Conservation (phyloP, 331 rosid species). For the Pyrus hybrid region DNA sequence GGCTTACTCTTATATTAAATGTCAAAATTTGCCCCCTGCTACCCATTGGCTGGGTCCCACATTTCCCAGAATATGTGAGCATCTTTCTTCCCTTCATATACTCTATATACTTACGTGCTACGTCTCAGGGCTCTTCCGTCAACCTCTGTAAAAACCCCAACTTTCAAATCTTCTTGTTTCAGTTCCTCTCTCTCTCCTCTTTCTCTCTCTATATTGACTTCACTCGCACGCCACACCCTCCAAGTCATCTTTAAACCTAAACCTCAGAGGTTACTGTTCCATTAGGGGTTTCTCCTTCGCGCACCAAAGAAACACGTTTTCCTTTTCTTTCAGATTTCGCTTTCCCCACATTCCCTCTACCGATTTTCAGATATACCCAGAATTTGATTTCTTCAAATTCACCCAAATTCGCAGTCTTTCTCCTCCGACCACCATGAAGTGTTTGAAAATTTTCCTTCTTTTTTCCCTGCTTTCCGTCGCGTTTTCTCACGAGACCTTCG, state of each 20-base stretch:
- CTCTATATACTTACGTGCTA: neutral
- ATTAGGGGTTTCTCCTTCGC: neutral
- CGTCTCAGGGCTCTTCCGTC: neutral
- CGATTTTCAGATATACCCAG: neutral
- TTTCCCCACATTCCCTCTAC: neutral
- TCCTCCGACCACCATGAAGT: conserved; percentile 9
- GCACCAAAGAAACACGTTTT: neutral
- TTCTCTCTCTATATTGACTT: neutral
- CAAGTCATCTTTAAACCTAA: neutral
- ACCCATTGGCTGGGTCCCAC: neutral
- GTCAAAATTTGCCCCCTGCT: neutral
- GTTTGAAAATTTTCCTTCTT: conserved; percentile 16
- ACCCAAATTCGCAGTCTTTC: neutral
- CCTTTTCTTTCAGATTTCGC: neutral
- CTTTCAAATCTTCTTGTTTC: neutral
- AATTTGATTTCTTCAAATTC: neutral
- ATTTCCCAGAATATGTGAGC: neutral
- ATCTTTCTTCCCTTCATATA: neutral
- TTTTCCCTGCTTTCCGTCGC: conserved; percentile 26
- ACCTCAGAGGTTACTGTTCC: conserved; percentile 2
- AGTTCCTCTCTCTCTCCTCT: neutral
- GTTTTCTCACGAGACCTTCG: conserved; percentile 26
- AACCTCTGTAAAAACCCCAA: neutral
- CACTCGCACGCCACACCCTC: neutral
- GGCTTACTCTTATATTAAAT: neutral